Percentiles rank a stretch among this genome's conserved stretches.
phyloP scores from a whole-genome alignment of 2,329 filamentous ascomycete species.

The Penicillium sp. region DNA sequence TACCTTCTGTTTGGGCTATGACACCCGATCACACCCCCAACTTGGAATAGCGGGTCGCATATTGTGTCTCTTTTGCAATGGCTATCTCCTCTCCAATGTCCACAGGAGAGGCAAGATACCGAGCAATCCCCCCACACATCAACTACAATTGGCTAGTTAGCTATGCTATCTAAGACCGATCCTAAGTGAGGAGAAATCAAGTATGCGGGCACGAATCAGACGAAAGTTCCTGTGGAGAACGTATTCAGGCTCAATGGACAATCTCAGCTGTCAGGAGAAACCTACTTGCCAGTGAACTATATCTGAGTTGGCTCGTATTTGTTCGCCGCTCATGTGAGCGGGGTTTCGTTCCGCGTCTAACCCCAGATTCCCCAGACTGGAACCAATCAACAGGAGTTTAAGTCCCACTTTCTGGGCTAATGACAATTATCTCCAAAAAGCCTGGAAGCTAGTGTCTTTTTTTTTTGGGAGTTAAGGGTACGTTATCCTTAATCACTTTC shows the following conservation, averaged over 20 bases:
- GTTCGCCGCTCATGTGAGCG: slow-evolving; percentile 10
- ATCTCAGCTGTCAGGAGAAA: background rate
- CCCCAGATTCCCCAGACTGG: slow-evolving; percentile 1
- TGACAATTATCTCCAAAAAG: background rate
- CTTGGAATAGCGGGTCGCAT: background rate
- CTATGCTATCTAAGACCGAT: background rate
- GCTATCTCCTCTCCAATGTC: background rate
- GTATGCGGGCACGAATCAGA: slow-evolving; percentile 12
- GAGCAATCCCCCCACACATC: background rate
- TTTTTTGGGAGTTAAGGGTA: background rate
- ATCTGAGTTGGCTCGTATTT: background rate
- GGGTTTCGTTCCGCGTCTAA: background rate
- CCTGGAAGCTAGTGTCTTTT: background rate
- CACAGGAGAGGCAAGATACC: background rate
- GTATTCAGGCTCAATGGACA: background rate
- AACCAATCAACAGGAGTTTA: background rate
- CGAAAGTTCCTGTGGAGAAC: background rate
- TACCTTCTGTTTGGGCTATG: background rate
- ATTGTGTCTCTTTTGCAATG: background rate
- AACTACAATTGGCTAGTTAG: background rate
- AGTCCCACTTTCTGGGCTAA: background rate
- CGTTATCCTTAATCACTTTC: too few relatives aligned
- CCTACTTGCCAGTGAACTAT: background rate
- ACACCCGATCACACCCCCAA: background rate
- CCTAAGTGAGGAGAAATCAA: slow-evolving; percentile 1